Evolutionary conservation across 2,329 filamentous ascomycete species (phyloP).

Genomic region (Anthostomella pinea): DNA sequence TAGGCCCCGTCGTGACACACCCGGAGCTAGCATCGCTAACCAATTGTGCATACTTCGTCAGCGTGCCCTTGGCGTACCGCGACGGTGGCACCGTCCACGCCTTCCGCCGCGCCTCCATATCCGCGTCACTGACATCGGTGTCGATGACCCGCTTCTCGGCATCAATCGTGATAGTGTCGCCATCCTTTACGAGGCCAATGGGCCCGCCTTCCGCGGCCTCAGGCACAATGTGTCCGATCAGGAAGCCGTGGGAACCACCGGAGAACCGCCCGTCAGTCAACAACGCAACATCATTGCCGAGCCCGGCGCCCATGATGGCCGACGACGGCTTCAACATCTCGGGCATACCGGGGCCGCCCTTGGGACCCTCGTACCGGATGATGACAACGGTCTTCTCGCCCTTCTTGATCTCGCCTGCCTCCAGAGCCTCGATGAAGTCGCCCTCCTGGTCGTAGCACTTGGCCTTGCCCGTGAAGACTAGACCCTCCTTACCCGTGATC

Average conservation of each 20-base stretch:
- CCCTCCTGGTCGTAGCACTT: slow-evolving; percentile 82
- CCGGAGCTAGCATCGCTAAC: slow-evolving; percentile 59
- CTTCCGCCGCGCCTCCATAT: slow-evolving; percentile 55
- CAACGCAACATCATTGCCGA: slow-evolving; percentile 72
- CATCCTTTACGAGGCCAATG: slow-evolving; percentile 77
- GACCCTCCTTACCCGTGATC: slow-evolving; percentile 93
- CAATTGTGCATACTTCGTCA: slow-evolving; percentile 66
- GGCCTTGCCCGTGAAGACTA: slow-evolving; percentile 75
- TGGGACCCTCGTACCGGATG: slow-evolving; percentile 90
- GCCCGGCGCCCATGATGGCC: slow-evolving; percentile 85
- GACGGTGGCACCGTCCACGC: slow-evolving; percentile 62
- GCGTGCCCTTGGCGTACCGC: slow-evolving; percentile 60
- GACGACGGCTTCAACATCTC: slow-evolving; percentile 93
- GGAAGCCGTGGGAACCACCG: slow-evolving; percentile 80
- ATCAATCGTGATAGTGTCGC: slow-evolving; percentile 79
- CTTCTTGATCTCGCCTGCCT: slow-evolving; percentile 73
- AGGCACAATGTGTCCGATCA: slow-evolving; percentile 84
- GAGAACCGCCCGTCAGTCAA: slow-evolving; percentile 75
- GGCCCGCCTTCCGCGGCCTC: slow-evolving; percentile 84
- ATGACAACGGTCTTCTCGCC: slow-evolving; percentile 87
- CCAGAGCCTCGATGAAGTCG: slow-evolving; percentile 74
- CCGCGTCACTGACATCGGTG: slow-evolving; percentile 64
- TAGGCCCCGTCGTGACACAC: slow-evolving; percentile 47
- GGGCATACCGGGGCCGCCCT: slow-evolving; percentile 91
- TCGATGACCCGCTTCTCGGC: slow-evolving; percentile 69